Evolutionary conservation across 441 rosid species (phyloP).

Genomic region (Jatropha podagrica): DNA sequence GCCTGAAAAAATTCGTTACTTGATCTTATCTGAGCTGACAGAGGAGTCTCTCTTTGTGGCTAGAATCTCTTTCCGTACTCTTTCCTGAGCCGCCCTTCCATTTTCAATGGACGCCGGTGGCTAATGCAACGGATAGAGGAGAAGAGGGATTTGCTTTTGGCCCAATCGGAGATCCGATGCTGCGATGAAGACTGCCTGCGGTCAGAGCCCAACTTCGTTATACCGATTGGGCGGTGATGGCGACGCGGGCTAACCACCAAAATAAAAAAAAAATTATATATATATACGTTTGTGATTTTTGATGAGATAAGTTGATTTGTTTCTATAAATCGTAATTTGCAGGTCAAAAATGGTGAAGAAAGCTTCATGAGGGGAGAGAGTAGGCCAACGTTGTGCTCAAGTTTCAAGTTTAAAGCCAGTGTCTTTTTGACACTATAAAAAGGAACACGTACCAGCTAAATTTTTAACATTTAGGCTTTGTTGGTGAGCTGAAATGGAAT

Average conservation of each 20-base stretch:
- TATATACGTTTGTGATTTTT: background rate
- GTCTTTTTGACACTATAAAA: too few species aligned
- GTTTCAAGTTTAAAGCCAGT: too few species aligned
- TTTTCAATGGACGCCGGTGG: slow-evolving; percentile 36
- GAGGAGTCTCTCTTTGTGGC: slow-evolving; percentile 5
- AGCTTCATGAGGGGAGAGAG: background rate
- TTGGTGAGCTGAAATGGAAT: too few species aligned
- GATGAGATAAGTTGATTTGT: background rate
- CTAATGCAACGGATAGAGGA: slow-evolving; percentile 13
- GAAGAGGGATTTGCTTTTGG: slow-evolving; percentile 16
- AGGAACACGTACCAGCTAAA: too few species aligned
- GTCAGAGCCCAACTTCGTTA: slow-evolving; percentile 46
- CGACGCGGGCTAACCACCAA: slow-evolving; percentile 44
- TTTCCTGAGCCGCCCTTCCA: slow-evolving; percentile 34
- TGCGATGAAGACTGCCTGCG: slow-evolving; percentile 70
- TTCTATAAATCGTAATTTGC: background rate
- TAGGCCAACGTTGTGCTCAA: too few species aligned
- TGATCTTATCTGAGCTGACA: slow-evolving; percentile 76
- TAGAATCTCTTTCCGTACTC: background rate
- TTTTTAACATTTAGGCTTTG: too few species aligned
- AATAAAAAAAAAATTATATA: background rate
- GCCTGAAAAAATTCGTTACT: slow-evolving; percentile 20
- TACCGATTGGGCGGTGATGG: slow-evolving; percentile 44
- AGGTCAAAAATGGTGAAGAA: background rate
- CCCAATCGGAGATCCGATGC: slow-evolving; percentile 31